Conservation (phyloP, 2,329 filamentous ascomycete genomes). For the Epichloe sp. region DNA sequence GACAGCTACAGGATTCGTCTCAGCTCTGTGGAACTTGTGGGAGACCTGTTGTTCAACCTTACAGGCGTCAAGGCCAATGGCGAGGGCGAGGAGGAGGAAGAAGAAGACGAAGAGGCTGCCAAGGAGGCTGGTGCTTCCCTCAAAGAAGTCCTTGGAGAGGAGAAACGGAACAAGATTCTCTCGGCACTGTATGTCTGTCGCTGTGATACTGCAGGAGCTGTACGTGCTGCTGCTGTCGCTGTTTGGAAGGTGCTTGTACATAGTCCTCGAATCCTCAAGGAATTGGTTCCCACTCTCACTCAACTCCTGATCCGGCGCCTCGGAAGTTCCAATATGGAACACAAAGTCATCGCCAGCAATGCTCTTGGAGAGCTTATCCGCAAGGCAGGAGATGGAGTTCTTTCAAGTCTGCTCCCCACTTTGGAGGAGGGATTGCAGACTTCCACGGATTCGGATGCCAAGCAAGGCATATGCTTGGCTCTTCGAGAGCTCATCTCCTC, state of each 20-base stretch:
- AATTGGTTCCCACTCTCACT: slow-evolving; percentile 86
- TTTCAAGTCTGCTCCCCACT: slow-evolving; percentile 77
- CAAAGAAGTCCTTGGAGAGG: slow-evolving; percentile 84
- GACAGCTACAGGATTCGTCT: slow-evolving; percentile 96
- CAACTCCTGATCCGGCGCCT: slow-evolving; percentile 89
- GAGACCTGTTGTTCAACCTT: slow-evolving; percentile 93
- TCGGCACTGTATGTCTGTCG: slow-evolving; percentile 97
- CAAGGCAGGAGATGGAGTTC: slow-evolving; percentile 87
- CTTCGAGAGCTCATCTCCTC: slow-evolving; percentile 86
- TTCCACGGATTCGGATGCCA: slow-evolving; percentile 82
- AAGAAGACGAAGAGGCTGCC: slow-evolving; percentile 54
- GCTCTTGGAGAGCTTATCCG: slow-evolving; percentile 92
- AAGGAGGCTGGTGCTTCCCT: slow-evolving; percentile 87
- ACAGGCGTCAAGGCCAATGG: slow-evolving; percentile 77
- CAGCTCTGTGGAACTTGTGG: slow-evolving; percentile 94
- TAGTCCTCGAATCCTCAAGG: slow-evolving; percentile 82
- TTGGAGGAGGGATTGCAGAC: slow-evolving; percentile 82
- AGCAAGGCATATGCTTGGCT: slow-evolving; percentile 94
- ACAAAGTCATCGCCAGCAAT: slow-evolving; percentile 97
- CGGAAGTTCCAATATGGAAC: slow-evolving; percentile 93
- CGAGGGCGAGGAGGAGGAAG: slow-evolving; percentile 60
- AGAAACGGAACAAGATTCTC: slow-evolving; percentile 91
- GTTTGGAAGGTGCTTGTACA: slow-evolving; percentile 97
- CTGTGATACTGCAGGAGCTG: slow-evolving; percentile 86
- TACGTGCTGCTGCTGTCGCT: slow-evolving; percentile 76